Base-by-base conservation (phyloP, 495 filamentous ascomycete genomes). In the Cairneyella variabilis region DNA sequence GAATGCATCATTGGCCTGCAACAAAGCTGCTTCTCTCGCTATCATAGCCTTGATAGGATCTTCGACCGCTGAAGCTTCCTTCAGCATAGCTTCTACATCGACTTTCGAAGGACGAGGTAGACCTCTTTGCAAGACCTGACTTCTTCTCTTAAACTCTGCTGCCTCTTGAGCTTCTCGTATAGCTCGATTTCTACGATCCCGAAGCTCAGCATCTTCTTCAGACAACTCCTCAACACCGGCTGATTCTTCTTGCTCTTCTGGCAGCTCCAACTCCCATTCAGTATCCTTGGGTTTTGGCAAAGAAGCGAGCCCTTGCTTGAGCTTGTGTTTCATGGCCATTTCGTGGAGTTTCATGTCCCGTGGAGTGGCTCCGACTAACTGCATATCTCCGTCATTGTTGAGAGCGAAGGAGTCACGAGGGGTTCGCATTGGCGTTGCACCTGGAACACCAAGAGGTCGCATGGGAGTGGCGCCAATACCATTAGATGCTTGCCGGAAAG, bases 271-370 rank as follows among this genome's bases (percentile, higher is more conserved):
- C 53, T 97, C 91, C 82, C 84, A 95, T 54, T 96, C 91, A 0
- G 82, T 85, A 55, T 93, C 87, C 63, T 91, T 96, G 0, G 93
- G 92, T 64, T 89, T 95, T 11, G 93, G 93, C 21, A 98, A 78
- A 3, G 86, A 76, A n/a, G 90, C 78, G 37, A 98, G 80, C 59
- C 85, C 82, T 40, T 79, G 73, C 56, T 80, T 80, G 27, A 98
- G 78, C 54, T 83, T 80, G 45, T 89, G 78, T 20, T 82, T 84
- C 51, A 83, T 68, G 21, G 85, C 81, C 25, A 84, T 79, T 57
- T 98, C 88, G 9, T 81, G 78, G 56, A 89, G 72, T 63, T 81
- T 85, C 38, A 88, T 74, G 45, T 98, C 93, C 26, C 79, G 76
- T 7, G 92, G 86, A 4, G 93, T 93, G 32, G 80, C 85, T 21